Evolutionary conservation across 2,329 filamentous ascomycete genomes (phyloP), one percentile per base, ranked within the genome.

Genomic region (Dactylonectria estremocensis): DNA sequence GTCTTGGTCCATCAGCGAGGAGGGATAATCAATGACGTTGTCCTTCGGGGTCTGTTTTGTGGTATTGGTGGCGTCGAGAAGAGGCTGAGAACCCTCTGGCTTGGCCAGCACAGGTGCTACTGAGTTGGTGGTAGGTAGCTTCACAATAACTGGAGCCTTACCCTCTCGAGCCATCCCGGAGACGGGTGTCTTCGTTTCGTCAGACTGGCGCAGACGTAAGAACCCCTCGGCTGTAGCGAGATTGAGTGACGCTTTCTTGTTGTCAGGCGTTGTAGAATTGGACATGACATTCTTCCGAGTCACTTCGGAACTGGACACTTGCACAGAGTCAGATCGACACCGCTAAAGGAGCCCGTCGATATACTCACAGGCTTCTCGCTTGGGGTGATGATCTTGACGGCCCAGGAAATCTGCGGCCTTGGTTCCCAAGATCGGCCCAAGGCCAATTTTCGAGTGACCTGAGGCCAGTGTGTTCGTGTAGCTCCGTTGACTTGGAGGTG

Each of bases 401-500:
- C 46, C 37, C 5, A 79, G 63, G 50, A 79, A 79, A 18, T 75
- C 74, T 14, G 70, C 18, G 9, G 67, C 61, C 4, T 62, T 54
- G 13, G 8, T 67, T 5, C 77, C 77, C 37, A 79, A 62, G 16
- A 75, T 61, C 6, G 64, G 13, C 2, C 73, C 74, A 35, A 68
- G 45, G 2, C 31, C 31, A 13, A 56, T 66, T 35, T 67, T 37
- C n/a, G 61, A 28, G 56, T 67, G 52, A 37, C 68, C 52, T 24
- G 64, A 31, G 14, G 56, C 35, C 31, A 74, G 53, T 3, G 66
- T 70, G 14, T 49, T 9, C 6, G 53, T 61, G 31, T 77, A 77
- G 8, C 57, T 59, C 11, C 74, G 63, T 37, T 64, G 58, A 20
- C 70, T 78, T 2, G 76, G 74, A 2, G 66, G 65, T 2, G 70